Evolutionary conservation across 2,329 filamentous ascomycete genomes (phyloP).

Genomic region (Hypocrella siamensis): DNA sequence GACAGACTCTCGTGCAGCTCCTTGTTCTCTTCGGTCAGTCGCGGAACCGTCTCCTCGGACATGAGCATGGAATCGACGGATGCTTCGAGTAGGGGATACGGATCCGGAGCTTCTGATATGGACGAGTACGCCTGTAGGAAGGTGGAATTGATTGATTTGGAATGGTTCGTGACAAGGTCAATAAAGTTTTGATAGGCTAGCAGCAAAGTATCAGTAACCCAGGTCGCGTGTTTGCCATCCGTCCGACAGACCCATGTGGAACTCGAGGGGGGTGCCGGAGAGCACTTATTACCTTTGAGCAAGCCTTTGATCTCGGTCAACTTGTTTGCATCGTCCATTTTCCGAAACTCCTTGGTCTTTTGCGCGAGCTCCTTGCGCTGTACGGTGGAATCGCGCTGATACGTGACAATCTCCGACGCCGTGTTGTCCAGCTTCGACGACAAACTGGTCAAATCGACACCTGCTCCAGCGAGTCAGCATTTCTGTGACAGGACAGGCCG

Average conservation of each 20-base stretch:
- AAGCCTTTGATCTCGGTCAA: slow-evolving; percentile 77
- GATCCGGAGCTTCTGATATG: slow-evolving; percentile 88
- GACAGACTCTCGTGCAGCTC: slow-evolving; percentile 68
- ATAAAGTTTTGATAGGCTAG: slow-evolving; percentile 94
- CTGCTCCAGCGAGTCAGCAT: slow-evolving; percentile 25
- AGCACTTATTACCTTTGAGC: slow-evolving; percentile 84
- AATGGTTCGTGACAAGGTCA: slow-evolving; percentile 88
- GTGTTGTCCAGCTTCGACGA: slow-evolving; percentile 78
- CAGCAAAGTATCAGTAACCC: slow-evolving; percentile 7
- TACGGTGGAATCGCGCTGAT: slow-evolving; percentile 88
- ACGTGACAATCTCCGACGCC: slow-evolving; percentile 85
- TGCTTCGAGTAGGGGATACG: slow-evolving; percentile 89
- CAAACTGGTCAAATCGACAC: slow-evolving; percentile 72
- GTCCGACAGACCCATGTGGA: no score
- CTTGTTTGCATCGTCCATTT: slow-evolving; percentile 79
- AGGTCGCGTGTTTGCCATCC: no score
- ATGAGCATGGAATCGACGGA: slow-evolving; percentile 88
- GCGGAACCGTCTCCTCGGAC: slow-evolving; percentile 83
- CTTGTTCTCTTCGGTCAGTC: slow-evolving; percentile 74
- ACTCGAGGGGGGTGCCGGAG: no score
- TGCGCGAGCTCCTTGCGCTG: slow-evolving; percentile 96
- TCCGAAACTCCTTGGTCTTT: slow-evolving; percentile 96
- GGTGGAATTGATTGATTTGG: slow-evolving; percentile 81
- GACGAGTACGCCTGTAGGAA: slow-evolving; percentile 90
- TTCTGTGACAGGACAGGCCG: no score